phyloP scores from a whole-genome alignment of 75 land plant genomes.

The Pinus taeda region DNA sequence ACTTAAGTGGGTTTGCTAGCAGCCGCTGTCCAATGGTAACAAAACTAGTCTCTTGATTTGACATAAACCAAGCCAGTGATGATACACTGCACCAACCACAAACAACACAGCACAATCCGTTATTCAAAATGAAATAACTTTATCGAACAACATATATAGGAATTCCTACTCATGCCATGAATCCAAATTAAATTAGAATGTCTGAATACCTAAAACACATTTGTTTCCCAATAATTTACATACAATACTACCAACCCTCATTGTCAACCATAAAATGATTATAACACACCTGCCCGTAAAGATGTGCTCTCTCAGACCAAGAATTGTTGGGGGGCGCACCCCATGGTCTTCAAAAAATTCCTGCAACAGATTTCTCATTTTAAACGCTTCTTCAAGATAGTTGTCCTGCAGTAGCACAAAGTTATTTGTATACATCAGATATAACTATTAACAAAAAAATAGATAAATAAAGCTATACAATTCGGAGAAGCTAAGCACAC shows the following conservation, averaged over 20 bases:
- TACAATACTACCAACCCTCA: neutral
- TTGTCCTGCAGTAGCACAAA: slow-evolving; percentile 60
- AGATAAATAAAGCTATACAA: neutral
- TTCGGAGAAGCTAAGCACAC: slow-evolving; percentile 23
- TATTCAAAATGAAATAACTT: neutral
- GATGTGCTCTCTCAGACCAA: slow-evolving; percentile 93
- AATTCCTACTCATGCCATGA: neutral
- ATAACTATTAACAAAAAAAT: neutral
- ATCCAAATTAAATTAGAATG: neutral
- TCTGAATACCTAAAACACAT: neutral
- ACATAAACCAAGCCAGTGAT: slow-evolving; percentile 97
- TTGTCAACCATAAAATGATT: neutral
- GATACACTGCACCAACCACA: slow-evolving; percentile 70
- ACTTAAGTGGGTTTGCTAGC: slow-evolving; percentile 86
- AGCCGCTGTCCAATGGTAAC: slow-evolving; percentile 94
- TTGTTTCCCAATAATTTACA: neutral
- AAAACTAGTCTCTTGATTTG: slow-evolving; percentile 95
- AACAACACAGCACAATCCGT: slow-evolving; percentile 3
- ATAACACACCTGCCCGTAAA: slow-evolving; percentile 89
- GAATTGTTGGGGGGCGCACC: slow-evolving; percentile 69
- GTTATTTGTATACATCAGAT: neutral
- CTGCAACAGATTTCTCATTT: slow-evolving; percentile 94
- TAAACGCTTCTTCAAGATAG: slow-evolving; percentile 95
- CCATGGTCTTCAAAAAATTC: slow-evolving; percentile 79
- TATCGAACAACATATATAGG: neutral